These are phyloP conservation scores for Linum lewisii DNA, from an alignment of 345 rosid species.

Conservation along the genomic window DNA sequence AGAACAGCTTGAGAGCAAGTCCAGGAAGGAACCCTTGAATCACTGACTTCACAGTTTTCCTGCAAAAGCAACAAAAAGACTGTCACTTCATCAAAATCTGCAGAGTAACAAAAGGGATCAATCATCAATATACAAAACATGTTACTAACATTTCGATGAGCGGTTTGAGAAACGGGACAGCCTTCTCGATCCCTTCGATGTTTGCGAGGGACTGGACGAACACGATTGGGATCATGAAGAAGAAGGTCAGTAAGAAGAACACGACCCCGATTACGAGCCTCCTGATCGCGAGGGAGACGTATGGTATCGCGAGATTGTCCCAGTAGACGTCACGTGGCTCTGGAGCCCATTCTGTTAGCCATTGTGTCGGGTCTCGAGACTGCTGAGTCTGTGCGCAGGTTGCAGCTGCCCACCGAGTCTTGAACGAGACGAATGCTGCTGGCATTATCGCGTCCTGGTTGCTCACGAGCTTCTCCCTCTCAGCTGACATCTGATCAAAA, in stretches of 20 bases:
- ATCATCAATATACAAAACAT: no score
- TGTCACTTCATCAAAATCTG: no score
- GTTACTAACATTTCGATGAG: slow-evolving; percentile 66
- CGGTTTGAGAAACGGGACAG: slow-evolving; percentile 63
- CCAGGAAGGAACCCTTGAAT: slow-evolving; percentile 98
- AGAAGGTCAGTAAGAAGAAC: slow-evolving; percentile 87
- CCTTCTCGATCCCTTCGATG: slow-evolving; percentile 83
- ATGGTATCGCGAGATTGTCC: slow-evolving; percentile 84
- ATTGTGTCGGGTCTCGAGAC: slow-evolving; percentile 67
- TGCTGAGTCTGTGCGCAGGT: slow-evolving; percentile 95
- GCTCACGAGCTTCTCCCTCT: slow-evolving; percentile 46
- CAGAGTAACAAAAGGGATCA: no score
- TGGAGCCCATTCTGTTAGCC: slow-evolving; percentile 97
- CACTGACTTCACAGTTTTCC: slow-evolving; percentile 64
- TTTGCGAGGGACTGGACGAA: slow-evolving; percentile 88
- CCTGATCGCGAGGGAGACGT: slow-evolving; percentile 65
- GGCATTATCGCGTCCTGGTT: slow-evolving; percentile 51
- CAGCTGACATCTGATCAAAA: slow-evolving; percentile 43
- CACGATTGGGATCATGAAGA: slow-evolving; percentile 93
- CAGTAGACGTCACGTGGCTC: slow-evolving; percentile 86
- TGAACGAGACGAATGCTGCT: slow-evolving; percentile 79
- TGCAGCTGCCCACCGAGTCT: slow-evolving; percentile 86
- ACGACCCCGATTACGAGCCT: slow-evolving; percentile 56
- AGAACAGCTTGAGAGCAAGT: slow-evolving; percentile 83
- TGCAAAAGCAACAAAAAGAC: slow-evolving; percentile 23